These are phyloP conservation scores for Gomphus bonarii DNA, from an alignment of 1,284 basidiomycete genomes.

Conservation along the genomic window DNA sequence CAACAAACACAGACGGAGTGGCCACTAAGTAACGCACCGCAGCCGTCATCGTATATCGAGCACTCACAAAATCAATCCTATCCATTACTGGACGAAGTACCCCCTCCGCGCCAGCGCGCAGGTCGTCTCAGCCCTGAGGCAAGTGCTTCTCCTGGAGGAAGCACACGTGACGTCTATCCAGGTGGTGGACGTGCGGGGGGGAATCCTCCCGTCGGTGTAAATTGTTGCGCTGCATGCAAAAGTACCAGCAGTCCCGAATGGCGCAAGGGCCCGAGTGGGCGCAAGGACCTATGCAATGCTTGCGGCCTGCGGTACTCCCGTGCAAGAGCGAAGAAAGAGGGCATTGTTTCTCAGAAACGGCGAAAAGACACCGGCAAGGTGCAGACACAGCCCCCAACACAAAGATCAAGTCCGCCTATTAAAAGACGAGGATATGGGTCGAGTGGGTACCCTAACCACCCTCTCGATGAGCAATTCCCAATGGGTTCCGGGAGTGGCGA, in stretches of 20 bases:
- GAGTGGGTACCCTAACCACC: not conserved
- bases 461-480: not conserved
- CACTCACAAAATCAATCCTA: not conserved
- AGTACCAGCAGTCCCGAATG: constrained; percentile 85
- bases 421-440: not conserved
- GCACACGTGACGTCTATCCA: not conserved
- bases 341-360: constrained; percentile 30
- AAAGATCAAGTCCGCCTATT: not conserved
- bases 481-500: not conserved
- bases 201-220: constrained; percentile 63
- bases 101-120: constrained; percentile 2
- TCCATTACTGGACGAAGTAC: constrained; percentile 2
- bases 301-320: constrained; percentile 75
- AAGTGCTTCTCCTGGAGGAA: constrained; percentile 15
- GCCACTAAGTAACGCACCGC: not conserved
- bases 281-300: constrained; percentile 90
- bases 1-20: not conserved
- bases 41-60: not conserved
- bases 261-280: constrained; percentile 84
- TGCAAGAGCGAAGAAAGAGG: constrained; percentile 76
- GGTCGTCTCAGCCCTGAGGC: constrained; percentile 9
- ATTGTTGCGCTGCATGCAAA: constrained; percentile 76
- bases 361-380: constrained; percentile 30
- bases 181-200: constrained; percentile 27
- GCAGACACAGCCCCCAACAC: not conserved